phyloP scores from a whole-genome alignment of 2,329 filamentous ascomycete species.

The Epicoccum nigrum region DNA sequence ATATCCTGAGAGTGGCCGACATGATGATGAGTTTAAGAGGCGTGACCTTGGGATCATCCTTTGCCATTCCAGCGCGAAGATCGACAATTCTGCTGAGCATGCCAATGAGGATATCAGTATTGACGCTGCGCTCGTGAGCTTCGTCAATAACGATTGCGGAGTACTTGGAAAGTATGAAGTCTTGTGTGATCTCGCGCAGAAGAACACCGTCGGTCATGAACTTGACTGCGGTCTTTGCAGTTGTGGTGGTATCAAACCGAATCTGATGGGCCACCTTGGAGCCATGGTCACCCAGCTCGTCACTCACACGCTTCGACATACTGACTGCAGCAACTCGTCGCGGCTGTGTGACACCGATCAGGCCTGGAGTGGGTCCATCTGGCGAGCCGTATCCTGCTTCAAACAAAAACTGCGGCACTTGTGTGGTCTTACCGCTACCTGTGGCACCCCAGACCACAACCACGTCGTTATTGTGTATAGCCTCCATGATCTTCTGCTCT shows the following conservation, averaged over 20 bases:
- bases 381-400: constrained; percentile 89
- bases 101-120: constrained; percentile 97
- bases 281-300: constrained; percentile 81
- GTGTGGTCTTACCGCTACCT: constrained; percentile 96
- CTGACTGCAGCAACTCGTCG: constrained; percentile 93
- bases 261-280: constrained; percentile 86
- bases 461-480: constrained; percentile 87
- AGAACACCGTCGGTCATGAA: constrained; percentile 99
- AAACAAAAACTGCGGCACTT: constrained; percentile 94
- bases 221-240: constrained; percentile 84
- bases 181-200: constrained; percentile 86
- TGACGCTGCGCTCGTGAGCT: constrained; percentile 94
- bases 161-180: constrained; percentile 87
- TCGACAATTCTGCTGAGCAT: constrained; percentile 94
- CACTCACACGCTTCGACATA: constrained; percentile 89
- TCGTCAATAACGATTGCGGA: constrained; percentile 95
- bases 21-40: constrained; percentile 96
- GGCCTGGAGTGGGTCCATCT: constrained; percentile 79
- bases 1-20: constrained; percentile 92
- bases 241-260: constrained; percentile 86
- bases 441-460: constrained; percentile 94
- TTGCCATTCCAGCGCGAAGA: constrained; percentile 74
- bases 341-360: constrained; percentile 95
- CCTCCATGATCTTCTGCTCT: constrained; percentile 98
- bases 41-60: constrained; percentile 70